Evolutionary conservation across 148 eudicot species (phyloP).

Genomic region (Pharnaceum exiguum): DNA sequence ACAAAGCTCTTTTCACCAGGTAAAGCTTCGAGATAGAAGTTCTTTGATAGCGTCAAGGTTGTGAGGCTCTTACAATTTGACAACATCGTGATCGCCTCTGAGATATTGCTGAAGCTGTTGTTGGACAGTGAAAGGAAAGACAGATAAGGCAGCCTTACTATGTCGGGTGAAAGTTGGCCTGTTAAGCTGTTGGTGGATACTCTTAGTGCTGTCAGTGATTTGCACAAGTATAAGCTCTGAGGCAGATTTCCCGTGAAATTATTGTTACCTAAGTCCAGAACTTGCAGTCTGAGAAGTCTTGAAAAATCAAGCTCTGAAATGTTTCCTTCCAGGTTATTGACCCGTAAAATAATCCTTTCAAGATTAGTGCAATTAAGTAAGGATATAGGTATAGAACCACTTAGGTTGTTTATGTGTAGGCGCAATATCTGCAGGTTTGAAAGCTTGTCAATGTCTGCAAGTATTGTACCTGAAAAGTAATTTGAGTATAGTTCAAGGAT

Average conservation of each 20-base stretch:
- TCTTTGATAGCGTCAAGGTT: conserved; percentile 49
- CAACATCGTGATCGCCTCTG: conserved; percentile 46
- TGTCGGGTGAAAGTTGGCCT: conserved; percentile 56
- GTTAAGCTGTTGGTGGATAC: conserved; percentile 46
- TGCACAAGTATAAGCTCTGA: conserved; percentile 57
- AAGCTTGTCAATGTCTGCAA: conserved; percentile 50
- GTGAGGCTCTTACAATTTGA: conserved; percentile 54
- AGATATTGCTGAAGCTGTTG: conserved; percentile 61
- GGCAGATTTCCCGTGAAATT: conserved; percentile 61
- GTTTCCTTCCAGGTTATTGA: conserved; percentile 54
- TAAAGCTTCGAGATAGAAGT: conserved; percentile 50
- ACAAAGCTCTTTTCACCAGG: conserved; percentile 39
- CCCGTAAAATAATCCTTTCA: conserved; percentile 50
- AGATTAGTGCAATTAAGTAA: conserved; percentile 66
- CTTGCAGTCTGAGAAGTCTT: conserved; percentile 35
- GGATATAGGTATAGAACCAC: conserved; percentile 60
- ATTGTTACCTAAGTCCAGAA: conserved; percentile 75
- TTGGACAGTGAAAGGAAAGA: conserved; percentile 73
- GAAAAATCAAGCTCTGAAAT: conserved; percentile 72
- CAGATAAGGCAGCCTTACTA: conserved; percentile 43
- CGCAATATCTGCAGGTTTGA: conserved; percentile 48
- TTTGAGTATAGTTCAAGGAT: conserved; percentile 51
- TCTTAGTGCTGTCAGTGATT: conserved; percentile 61
- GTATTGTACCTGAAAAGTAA: conserved; percentile 46
- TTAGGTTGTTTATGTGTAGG: conserved; percentile 61